Evolutionary conservation across 2,329 filamentous ascomycete species (phyloP).

Genomic region (Emmonsiellopsis sp.): DNA sequence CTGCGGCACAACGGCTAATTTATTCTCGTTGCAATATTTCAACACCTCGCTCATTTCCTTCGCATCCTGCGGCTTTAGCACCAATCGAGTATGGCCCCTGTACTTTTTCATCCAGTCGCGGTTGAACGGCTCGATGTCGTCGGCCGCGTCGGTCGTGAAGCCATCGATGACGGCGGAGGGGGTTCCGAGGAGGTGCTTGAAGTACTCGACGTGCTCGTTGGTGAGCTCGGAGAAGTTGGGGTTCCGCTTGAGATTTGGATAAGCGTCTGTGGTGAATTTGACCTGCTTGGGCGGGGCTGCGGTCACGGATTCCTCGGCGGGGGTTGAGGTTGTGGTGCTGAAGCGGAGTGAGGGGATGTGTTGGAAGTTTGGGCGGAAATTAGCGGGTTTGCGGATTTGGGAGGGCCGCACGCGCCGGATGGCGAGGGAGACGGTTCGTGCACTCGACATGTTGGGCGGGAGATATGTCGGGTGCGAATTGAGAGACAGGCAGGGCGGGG

Average conservation of each 20-base stretch:
- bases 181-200: constrained; percentile 69
- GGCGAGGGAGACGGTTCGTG: constrained; percentile 7
- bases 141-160: constrained; percentile 60
- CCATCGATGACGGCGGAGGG: constrained; percentile 78
- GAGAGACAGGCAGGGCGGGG: not conserved
- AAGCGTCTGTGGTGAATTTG: constrained; percentile 75
- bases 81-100: constrained; percentile 75
- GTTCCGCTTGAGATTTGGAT: constrained; percentile 71
- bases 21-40: constrained; percentile 89
- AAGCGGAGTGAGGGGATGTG: not conserved
- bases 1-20: constrained; percentile 89
- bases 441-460: constrained; percentile 6
- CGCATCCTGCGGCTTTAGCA: constrained; percentile 74
- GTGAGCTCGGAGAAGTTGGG: constrained; percentile 61
- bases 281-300: constrained; percentile 21
- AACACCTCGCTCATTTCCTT: constrained; percentile 85
- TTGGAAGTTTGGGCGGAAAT: constrained; percentile 1
- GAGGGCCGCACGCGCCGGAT: constrained; percentile 3
- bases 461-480: not conserved
- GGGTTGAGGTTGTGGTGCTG: constrained; percentile 1
- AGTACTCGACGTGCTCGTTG: constrained; percentile 69
- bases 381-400: not conserved
- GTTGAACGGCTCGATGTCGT: constrained; percentile 88
- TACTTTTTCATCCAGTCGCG: constrained; percentile 99
- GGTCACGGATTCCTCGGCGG: constrained; percentile 1